Conservation (phyloP, 1,139 yeast species). For the Blastobotrys persicus region DNA sequence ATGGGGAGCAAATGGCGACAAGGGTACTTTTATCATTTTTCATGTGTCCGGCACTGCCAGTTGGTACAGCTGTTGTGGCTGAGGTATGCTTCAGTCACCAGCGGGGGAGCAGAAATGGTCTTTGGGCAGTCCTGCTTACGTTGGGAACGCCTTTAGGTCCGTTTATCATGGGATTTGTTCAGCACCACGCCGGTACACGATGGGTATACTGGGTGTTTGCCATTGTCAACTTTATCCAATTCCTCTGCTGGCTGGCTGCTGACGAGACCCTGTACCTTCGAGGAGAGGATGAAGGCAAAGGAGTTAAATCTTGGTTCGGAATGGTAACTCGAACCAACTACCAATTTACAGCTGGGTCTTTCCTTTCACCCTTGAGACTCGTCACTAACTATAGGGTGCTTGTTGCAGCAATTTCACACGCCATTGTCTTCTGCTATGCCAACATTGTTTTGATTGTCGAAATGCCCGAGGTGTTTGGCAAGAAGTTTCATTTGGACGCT, state of each 20-base stretch:
- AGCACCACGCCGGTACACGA: slow-evolving; percentile 19
- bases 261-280: slow-evolving; percentile 23
- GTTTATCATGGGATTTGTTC: slow-evolving; percentile 25
- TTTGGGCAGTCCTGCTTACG: slow-evolving; percentile 24
- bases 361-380: neutral
- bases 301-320: neutral
- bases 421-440: slow-evolving; percentile 32
- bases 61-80: slow-evolving; percentile 23
- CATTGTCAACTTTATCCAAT: slow-evolving; percentile 16
- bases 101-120: slow-evolving; percentile 24
- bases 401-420: slow-evolving; percentile 28
- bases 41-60: neutral
- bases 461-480: slow-evolving; percentile 33
- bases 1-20: slow-evolving; percentile 24
- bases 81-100: slow-evolving; percentile 24
- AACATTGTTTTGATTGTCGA: slow-evolving; percentile 34
- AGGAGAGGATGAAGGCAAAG: slow-evolving; percentile 1
- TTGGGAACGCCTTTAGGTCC: slow-evolving; percentile 26
- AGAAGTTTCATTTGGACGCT: slow-evolving; percentile 29
- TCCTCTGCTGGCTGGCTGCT: slow-evolving; percentile 15
- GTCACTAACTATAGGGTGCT: slow-evolving; percentile 8
- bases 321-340: neutral
- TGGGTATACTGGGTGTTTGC: slow-evolving; percentile 23
- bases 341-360: neutral
- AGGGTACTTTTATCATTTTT: slow-evolving; percentile 21